Conservation (phyloP, 805 yeast genomes). For the Saccharomycopsis babjevae region DNA sequence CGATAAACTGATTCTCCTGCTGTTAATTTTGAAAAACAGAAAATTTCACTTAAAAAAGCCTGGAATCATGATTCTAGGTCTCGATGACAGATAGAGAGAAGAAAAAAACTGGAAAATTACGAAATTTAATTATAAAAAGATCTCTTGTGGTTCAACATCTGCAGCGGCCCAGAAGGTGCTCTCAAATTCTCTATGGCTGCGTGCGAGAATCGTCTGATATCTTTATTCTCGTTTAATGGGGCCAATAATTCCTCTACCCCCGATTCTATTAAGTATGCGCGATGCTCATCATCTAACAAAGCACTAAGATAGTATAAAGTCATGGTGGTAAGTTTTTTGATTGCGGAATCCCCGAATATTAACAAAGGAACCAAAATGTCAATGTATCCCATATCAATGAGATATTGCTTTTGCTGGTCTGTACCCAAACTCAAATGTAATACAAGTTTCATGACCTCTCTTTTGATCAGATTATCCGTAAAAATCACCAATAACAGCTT, state of each 20-base stretch:
- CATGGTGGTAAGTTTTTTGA: slow-evolving; percentile 12
- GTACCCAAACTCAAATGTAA: slow-evolving; percentile 12
- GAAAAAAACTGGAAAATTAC: neutral
- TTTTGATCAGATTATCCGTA: slow-evolving; percentile 12
- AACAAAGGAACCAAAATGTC: slow-evolving; percentile 17
- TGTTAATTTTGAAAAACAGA: no score
- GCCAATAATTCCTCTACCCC: slow-evolving; percentile 16
- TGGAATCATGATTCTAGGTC: neutral
- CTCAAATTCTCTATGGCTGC: neutral
- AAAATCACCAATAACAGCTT: slow-evolving; percentile 17
- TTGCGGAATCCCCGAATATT: slow-evolving; percentile 16
- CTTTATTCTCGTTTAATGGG: slow-evolving; percentile 3
- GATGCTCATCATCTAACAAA: slow-evolving; percentile 12
- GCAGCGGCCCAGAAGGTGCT: neutral
- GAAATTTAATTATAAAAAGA: neutral
- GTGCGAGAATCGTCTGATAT: neutral
- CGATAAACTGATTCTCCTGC: no score
- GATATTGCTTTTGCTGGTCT: slow-evolving; percentile 8
- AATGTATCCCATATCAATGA: slow-evolving; percentile 14
- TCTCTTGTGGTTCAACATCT: neutral
- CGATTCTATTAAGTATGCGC: slow-evolving; percentile 16
- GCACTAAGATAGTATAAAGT: slow-evolving; percentile 13
- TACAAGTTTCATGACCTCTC: slow-evolving; percentile 15
- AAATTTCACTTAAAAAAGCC: no score
- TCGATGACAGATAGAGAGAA: neutral